Evolutionary conservation across 2,329 filamentous ascomycete genomes (phyloP).

Genomic region (Atkinsonella texensis): DNA sequence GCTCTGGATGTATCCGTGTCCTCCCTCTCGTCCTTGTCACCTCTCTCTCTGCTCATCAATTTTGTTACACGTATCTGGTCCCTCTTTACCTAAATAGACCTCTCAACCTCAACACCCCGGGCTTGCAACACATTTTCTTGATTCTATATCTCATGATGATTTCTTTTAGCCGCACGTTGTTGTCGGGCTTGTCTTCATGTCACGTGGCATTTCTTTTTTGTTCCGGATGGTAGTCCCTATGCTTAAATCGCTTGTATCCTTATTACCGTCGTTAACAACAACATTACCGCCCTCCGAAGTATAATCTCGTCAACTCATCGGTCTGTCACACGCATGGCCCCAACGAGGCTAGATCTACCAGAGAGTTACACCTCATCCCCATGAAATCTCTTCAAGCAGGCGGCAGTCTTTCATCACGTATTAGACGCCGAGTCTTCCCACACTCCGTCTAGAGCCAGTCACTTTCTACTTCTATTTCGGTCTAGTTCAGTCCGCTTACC

Average conservation of each 20-base stretch:
- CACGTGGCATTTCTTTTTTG: neutral
- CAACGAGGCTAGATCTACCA: neutral
- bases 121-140: neutral
- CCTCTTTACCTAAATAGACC: conserved; percentile 4
- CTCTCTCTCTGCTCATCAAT: neutral
- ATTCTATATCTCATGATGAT: neutral
- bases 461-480: conserved; percentile 2
- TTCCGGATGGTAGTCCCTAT: neutral
- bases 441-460: neutral
- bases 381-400: conserved; percentile 3
- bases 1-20: neutral
- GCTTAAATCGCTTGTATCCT: neutral
- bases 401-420: conserved; percentile 7
- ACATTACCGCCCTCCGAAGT: neutral
- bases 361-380: conserved; percentile 1
- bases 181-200: neutral
- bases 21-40: neutral
- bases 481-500: conserved; percentile 1
- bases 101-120: neutral
- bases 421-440: conserved; percentile 6
- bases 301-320: neutral
- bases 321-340: conserved; percentile 1
- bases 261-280: neutral
- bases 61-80: neutral
- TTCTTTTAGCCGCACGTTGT: neutral